Conservation (phyloP, 495 filamentous ascomycete genomes). For the Aspergillus cristatus region DNA sequence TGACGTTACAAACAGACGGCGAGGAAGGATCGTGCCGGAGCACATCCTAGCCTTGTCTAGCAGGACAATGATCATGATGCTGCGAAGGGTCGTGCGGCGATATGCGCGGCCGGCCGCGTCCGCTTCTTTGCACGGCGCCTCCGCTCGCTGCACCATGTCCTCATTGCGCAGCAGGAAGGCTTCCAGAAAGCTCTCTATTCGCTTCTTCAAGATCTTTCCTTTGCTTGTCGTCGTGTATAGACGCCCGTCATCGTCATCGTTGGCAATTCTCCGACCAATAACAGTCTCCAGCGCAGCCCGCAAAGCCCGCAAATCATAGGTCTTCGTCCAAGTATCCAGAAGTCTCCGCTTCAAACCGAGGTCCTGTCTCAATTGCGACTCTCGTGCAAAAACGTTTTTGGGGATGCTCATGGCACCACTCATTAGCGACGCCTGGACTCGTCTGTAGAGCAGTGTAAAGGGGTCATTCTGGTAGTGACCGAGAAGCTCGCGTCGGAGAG, state of each 20-base stretch:
- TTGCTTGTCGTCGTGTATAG: background rate
- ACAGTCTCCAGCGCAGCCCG: slow-evolving; percentile 50
- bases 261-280: slow-evolving; percentile 44
- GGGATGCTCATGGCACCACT: slow-evolving; percentile 53
- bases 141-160: slow-evolving; percentile 27
- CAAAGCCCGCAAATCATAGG: slow-evolving; percentile 44
- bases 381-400: slow-evolving; percentile 38
- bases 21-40: slow-evolving; percentile 19
- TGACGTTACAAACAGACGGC: slow-evolving; percentile 35
- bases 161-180: slow-evolving; percentile 51
- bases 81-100: slow-evolving; percentile 48
- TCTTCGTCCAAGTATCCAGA: slow-evolving; percentile 47
- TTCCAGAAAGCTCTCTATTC: slow-evolving; percentile 45
- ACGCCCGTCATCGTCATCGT: background rate
- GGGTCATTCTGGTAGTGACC: slow-evolving; percentile 44
- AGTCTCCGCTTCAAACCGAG: slow-evolving; percentile 50
- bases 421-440: slow-evolving; percentile 53
- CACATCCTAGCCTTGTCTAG: slow-evolving; percentile 41
- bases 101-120: slow-evolving; percentile 37
- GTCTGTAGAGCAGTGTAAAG: slow-evolving; percentile 46
- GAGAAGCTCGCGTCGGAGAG: slow-evolving; percentile 37
- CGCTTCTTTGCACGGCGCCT: slow-evolving; percentile 18
- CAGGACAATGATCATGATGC: slow-evolving; percentile 52
- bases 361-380: slow-evolving; percentile 44
- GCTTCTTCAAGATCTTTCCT: slow-evolving; percentile 27